These are phyloP conservation scores for Acanthamoeba sp. DNA, from an alignment of 208 protist species.

Conservation along the genomic window DNA sequence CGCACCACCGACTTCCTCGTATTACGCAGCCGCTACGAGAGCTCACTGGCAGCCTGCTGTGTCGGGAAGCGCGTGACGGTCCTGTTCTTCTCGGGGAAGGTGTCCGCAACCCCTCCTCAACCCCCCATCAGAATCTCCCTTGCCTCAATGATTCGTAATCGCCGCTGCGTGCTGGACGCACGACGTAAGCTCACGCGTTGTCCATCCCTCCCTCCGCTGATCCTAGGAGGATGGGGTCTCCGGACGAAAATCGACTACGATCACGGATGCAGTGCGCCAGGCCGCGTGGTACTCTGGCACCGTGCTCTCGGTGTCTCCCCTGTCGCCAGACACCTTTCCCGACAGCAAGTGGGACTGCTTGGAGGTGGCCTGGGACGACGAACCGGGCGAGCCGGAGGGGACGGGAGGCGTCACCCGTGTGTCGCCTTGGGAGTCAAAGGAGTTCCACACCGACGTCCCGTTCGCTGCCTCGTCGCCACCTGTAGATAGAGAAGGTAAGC, in stretches of 20 bases:
- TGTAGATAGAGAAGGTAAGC: not conserved
- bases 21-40: constrained; percentile 17
- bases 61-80: constrained; percentile 17
- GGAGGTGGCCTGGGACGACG: constrained; percentile 45
- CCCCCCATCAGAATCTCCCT: not conserved
- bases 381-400: not conserved
- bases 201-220: not conserved
- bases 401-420: constrained; percentile 22
- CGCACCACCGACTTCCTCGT: constrained; percentile 17
- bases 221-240: not conserved
- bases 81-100: not conserved
- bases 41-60: not conserved
- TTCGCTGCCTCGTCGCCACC: not conserved
- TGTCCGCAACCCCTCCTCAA: not conserved
- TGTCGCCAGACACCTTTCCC: constrained; percentile 29
- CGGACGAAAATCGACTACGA: not conserved
- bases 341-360: constrained; percentile 65
- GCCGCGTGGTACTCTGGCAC: constrained; percentile 35
- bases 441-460: not conserved
- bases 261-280: not conserved
- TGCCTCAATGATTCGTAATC: too few relatives aligned
- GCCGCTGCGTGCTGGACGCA: too few relatives aligned
- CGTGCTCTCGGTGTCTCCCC: not conserved
- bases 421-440: constrained; percentile 50
- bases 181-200: too few relatives aligned